Evolutionary conservation across 2,329 filamentous ascomycete species (phyloP), one percentile per base, ranked within the genome.

Genomic region (Escovopsis sp.): DNA sequence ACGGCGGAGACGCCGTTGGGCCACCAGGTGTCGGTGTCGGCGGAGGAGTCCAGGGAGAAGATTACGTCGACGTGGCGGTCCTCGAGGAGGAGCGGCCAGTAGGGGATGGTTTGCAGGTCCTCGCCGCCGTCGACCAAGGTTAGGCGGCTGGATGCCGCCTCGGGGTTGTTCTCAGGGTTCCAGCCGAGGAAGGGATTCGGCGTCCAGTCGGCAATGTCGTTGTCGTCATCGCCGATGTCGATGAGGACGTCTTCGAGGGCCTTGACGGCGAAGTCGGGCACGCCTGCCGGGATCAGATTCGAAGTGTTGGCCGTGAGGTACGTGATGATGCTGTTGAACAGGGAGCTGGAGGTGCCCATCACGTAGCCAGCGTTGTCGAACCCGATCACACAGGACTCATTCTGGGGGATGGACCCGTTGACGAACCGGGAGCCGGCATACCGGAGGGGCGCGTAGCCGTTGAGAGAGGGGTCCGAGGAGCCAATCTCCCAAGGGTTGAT

Each of bases 61-160:
- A 80, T 64, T 35, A 79, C 68, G 49, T 77, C 72, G 41, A 79
- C 61, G 39, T 57, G 51, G 37, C 72, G 66, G 6, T 58, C 44
- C 18, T 59, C 60, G 7, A 66, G 53, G 36, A 63, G 54, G 23
- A 64, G 81, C 2, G 61, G 83, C 51, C 85, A 72, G 7, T 88
- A 65, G 5, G 84, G 84, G 32, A 92, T 70, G 53, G 90, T 90
- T 48, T 92, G 79, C 2, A 70, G 54, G 54, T 90, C 83, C 50
- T 83, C 73, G 17, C 84, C 83, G 27, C 84, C 84, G 45, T 92
- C 84, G 11, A 88, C 82, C 4, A 92, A 66, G 4, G 77, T 81
- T 11, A 92, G 68, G 11, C 61, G 53, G 7, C 65, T 57, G 2
- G 60, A 17, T 61, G 68, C 23, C 53, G 57, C 47, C 41, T 55